Base-by-base conservation (phyloP, 768 basidiomycete species). In the Ramaria sp. region DNA sequence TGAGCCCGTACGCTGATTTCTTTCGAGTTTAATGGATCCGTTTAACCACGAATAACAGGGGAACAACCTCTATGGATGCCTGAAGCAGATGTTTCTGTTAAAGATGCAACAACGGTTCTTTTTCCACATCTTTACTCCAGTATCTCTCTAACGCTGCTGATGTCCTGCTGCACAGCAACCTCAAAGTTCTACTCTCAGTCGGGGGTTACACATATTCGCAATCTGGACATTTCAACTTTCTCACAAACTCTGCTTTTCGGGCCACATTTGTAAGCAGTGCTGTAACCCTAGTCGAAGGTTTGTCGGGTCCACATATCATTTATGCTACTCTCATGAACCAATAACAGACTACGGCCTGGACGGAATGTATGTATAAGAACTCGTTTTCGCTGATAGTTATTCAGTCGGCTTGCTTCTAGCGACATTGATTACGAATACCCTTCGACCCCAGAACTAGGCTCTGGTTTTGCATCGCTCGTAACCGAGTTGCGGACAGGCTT, bases 371-470 rank as follows among this genome's bases (percentile, higher is more conserved):
- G 79, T 66, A 7, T 19, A 15, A 41, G 2, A 12, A 12, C 22
- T 5, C 15, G 34, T 22, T 4, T 57, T 50, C n/a, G 9, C 33
- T 17, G 55, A 48, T 50, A 15, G n/a, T 17, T 19, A n/a, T n/a
- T 43, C 20, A 43, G n/a, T 17, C 30, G n/a, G 15, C n/a, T 11
- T 20, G 17, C 5, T 33, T 17, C 0, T 43, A 83, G 83, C 65
- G 84, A 88, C 60, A 67, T 88, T 49, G 88, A 91, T 68, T 91
- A 83, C 68, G 89, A 92, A 69, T 91, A 84, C 63, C 86, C 88
- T 0, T 66, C 76, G 34, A 78, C 69, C 54, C 66, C 73, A 2
- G 77, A 68, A 0, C 79, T 84, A 62, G 86, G 84, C 1, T 76
- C 80, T 62, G 85, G 80, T 1, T 81, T 89, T 53, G 80, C 86